Evolutionary conservation across 1,284 basidiomycete species (phyloP).

Genomic region (Cutaneotrichosporon sp.): DNA sequence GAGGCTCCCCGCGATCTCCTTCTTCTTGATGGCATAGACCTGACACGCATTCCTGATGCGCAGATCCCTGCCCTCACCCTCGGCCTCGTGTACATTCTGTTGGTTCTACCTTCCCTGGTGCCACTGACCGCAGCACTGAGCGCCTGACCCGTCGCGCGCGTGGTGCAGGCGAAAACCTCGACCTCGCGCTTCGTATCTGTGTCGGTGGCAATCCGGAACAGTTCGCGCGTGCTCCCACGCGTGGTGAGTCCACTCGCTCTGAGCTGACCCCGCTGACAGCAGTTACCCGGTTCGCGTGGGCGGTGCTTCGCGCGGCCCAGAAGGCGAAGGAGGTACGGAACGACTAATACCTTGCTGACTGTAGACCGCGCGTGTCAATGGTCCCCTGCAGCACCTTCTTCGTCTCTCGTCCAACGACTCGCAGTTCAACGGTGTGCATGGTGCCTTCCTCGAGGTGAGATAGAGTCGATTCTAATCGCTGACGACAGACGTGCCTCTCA

Average conservation of each 20-base stretch:
- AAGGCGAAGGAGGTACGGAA: constrained; percentile 29
- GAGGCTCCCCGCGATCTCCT: background rate
- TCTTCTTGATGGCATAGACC: constrained; percentile 12
- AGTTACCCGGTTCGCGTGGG: constrained; percentile 39
- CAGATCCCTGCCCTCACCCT: constrained; percentile 26
- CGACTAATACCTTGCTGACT: background rate
- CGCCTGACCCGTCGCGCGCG: constrained; percentile 4
- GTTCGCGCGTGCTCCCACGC: constrained; percentile 9
- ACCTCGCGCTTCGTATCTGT: constrained; percentile 23
- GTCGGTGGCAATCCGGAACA: constrained; percentile 20
- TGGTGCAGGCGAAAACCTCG: constrained; percentile 12
- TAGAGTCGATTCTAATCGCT: background rate
- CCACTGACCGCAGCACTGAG: constrained; percentile 12
- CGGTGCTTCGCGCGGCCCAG: constrained; percentile 36
- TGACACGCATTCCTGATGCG: constrained; percentile 23
- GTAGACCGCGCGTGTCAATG: constrained; percentile 17
- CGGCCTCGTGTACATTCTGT: constrained; percentile 41
- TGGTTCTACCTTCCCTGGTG: constrained; percentile 13
- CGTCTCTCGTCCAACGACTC: constrained; percentile 1
- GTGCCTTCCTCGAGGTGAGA: constrained; percentile 43
- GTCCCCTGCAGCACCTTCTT: constrained; percentile 29
- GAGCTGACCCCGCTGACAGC: background rate
- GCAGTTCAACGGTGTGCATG: constrained; percentile 35
- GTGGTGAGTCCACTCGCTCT: background rate
- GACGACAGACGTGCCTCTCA: constrained; percentile 22